Evolutionary conservation across 2,329 filamentous ascomycete species (phyloP).

Genomic region (Aureobasidium sp.): DNA sequence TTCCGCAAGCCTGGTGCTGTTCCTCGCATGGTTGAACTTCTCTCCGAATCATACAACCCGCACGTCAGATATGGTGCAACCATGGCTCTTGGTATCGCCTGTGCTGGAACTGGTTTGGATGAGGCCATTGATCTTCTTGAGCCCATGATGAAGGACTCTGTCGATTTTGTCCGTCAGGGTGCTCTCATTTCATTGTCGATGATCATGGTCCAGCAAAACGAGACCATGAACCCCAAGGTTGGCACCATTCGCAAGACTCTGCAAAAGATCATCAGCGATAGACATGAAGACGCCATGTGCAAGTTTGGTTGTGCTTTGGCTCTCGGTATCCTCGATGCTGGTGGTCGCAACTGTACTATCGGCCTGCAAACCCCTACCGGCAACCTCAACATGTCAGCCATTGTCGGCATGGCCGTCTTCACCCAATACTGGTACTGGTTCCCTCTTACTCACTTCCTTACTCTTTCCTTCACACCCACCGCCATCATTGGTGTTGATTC

Average conservation of each 20-base stretch:
- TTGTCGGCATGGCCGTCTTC: slow-evolving; percentile 96
- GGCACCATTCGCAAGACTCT: slow-evolving; percentile 83
- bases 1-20: slow-evolving; percentile 97
- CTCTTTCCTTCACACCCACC: slow-evolving; percentile 92
- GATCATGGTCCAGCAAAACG: slow-evolving; percentile 99
- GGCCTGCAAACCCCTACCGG: slow-evolving; percentile 95
- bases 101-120: slow-evolving; percentile 88
- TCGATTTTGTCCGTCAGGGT: slow-evolving; percentile 95
- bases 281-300: slow-evolving; percentile 98
- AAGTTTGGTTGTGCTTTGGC: slow-evolving; percentile 95
- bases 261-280: slow-evolving; percentile 86
- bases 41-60: slow-evolving; percentile 97
- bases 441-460: slow-evolving; percentile 94
- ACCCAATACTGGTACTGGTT: slow-evolving; percentile 99
- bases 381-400: slow-evolving; percentile 98
- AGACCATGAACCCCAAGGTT: slow-evolving; percentile 97
- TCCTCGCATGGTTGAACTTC: slow-evolving; percentile 94
- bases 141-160: slow-evolving; percentile 99
- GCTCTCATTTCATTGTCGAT: slow-evolving; percentile 89
- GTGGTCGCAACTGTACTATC: slow-evolving; percentile 96
- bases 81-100: slow-evolving; percentile 97
- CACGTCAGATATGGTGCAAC: slow-evolving; percentile 96
- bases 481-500: slow-evolving; percentile 92
- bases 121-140: slow-evolving; percentile 95
- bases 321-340: slow-evolving; percentile 93